A percentile compares a stretch with the other conserved stretches of the same genome.
Conservation (phyloP, 2,329 filamentous ascomycete genomes). For the Xylaria sp. region DNA sequence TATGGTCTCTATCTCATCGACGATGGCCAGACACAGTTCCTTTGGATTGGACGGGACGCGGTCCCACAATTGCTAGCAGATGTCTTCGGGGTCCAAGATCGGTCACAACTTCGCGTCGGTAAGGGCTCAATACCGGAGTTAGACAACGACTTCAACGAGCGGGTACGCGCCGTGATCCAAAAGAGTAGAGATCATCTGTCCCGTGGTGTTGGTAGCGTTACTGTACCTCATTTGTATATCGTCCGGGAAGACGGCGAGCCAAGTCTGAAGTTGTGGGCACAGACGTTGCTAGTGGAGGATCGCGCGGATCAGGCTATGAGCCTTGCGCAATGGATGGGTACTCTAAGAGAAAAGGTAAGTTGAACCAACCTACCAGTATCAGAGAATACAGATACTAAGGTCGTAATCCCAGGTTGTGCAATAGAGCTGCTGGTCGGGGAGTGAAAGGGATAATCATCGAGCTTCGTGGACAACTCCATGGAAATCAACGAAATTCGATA, state of each 20-base stretch:
- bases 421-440: constrained; percentile 26
- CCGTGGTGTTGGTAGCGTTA: constrained; percentile 90
- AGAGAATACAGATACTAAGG: constrained; percentile 27
- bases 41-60: constrained; percentile 94
- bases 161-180: constrained; percentile 86
- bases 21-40: constrained; percentile 95
- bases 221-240: constrained; percentile 91
- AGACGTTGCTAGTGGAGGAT: constrained; percentile 95
- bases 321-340: constrained; percentile 92
- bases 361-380: constrained; percentile 35
- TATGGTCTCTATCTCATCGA: constrained; percentile 97
- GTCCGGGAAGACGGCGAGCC: constrained; percentile 97
- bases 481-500: constrained; percentile 25
- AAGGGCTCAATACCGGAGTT: constrained; percentile 88
- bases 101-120: constrained; percentile 86
- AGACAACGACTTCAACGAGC: constrained; percentile 96
- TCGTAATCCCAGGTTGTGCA: constrained; percentile 38
- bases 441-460: constrained; percentile 6
- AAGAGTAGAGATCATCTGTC: constrained; percentile 91
- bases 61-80: constrained; percentile 89
- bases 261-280: constrained; percentile 93
- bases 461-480: constrained; percentile 2
- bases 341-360: constrained; percentile 89
- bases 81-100: constrained; percentile 89
- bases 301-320: constrained; percentile 93